Evolutionary conservation across 2,329 filamentous ascomycete species (phyloP), one percentile per base, ranked within the genome.

Genomic region (Botryosphaeria agaves): DNA sequence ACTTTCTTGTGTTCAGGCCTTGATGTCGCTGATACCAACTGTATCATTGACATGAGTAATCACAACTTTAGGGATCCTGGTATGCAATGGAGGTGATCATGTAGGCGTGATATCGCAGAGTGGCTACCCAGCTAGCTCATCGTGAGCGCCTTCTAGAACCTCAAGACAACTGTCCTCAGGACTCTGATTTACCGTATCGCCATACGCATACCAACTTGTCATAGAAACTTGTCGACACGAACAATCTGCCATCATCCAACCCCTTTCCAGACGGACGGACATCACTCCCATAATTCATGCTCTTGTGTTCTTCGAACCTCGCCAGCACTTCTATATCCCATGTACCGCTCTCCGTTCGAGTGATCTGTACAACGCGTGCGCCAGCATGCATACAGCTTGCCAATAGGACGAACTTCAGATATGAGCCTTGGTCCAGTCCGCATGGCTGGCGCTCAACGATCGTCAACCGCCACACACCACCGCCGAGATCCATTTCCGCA

Each of bases 381-480:
- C 89, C 89, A 2, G 79, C 82, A 57, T 94, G 79, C 87, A 95
- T 95, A 47, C 89, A 94, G 27, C 83, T 92, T 11, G 76, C 85
- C 24, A 94, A 58, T n/a, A 91, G 55, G 26, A 63, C 48, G n/a
- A n/a, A n/a, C n/a, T n/a, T n/a, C 28, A 59, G 60, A 12, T 41
- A 50, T 5, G 38, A 36, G 9, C 28, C 29, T 1, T 24, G 16
- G 43, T 34, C 4, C 9, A 14, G 28, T 32, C 26, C 23, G 8
- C 25, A 8, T 15, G 5, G 40, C 40, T 9, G 41, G 35, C 12
- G 31, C 2, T 51, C 45, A 7, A 83, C 53, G 23, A 78, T 42
- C 46, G 80, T 80, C 32, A 95, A 49, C 33, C 87, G 65, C 84
- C 89, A 98, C 2, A 95, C 87, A 1, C 85, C 85, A 15, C 79